Evolutionary conservation across 345 rosid species (phyloP).

Genomic region (Brassica carinata): DNA sequence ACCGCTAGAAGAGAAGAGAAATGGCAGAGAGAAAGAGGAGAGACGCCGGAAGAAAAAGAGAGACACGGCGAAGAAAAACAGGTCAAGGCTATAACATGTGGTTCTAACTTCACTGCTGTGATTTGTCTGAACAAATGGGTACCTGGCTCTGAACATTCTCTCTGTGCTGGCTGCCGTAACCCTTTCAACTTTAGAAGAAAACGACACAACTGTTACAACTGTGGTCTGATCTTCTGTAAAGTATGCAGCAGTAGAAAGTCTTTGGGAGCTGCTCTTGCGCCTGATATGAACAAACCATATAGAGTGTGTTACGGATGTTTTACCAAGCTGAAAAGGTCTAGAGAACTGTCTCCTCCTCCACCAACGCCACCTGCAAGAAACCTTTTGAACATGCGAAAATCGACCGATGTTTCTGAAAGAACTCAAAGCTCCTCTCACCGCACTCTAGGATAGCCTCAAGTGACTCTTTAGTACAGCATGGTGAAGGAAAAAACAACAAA

Average conservation of each 20-base stretch:
- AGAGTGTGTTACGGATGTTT: conserved; percentile 89
- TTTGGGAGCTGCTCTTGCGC: conserved; percentile 82
- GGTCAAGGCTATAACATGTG: conserved; percentile 71
- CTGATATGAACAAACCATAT: conserved; percentile 75
- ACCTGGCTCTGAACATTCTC: conserved; percentile 64
- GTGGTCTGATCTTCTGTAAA: conserved; percentile 89
- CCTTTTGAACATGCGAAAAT: conserved; percentile 43
- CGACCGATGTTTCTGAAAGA: conserved; percentile 44
- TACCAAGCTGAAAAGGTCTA: conserved; percentile 56
- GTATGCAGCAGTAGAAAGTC: conserved; percentile 77
- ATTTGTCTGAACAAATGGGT: conserved; percentile 76
- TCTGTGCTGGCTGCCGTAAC: conserved; percentile 81
- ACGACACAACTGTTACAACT: conserved; percentile 94
- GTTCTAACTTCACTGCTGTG: conserved; percentile 76
- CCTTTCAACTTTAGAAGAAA: conserved; percentile 85
- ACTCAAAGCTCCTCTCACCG: conserved; percentile 43
- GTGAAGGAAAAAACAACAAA: conserved; percentile 49
- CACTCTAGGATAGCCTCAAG: conserved; percentile 52
- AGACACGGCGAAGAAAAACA: conserved; percentile 52
- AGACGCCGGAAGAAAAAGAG: too few relatives aligned
- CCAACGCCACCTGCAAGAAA: conserved; percentile 47
- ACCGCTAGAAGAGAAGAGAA: too few relatives aligned
- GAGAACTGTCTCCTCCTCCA: conserved; percentile 42
- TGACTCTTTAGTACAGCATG: conserved; percentile 43
- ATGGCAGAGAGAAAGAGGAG: too few relatives aligned